These are phyloP conservation scores for Rutstroemia sydowiana DNA, from an alignment of 2,329 filamentous ascomycete species.

Conservation along the genomic window DNA sequence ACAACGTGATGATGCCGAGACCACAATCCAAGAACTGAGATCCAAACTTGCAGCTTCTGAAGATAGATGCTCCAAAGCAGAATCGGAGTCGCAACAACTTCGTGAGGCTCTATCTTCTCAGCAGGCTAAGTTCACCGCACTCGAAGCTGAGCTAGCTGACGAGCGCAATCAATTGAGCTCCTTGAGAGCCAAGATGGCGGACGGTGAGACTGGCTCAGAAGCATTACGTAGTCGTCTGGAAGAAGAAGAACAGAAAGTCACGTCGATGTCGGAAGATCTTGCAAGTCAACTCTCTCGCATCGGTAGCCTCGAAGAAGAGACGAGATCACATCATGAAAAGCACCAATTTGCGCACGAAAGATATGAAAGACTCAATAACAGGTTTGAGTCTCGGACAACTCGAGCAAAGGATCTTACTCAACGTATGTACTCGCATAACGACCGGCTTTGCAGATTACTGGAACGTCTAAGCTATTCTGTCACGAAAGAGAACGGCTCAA, in stretches of 20 bases:
- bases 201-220: slow-evolving; percentile 79
- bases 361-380: slow-evolving; percentile 43
- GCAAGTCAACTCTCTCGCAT: slow-evolving; percentile 69
- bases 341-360: slow-evolving; percentile 46
- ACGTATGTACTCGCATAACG: slow-evolving; percentile 74
- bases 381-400: slow-evolving; percentile 62
- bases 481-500: slow-evolving; percentile 61
- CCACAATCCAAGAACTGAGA: slow-evolving; percentile 47
- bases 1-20: slow-evolving; percentile 54
- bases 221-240: slow-evolving; percentile 66
- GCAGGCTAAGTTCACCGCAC: slow-evolving; percentile 44
- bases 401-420: slow-evolving; percentile 80
- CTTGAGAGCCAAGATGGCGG: slow-evolving; percentile 65
- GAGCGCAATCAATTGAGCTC: slow-evolving; percentile 62
- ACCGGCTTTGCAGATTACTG: slow-evolving; percentile 73
- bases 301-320: slow-evolving; percentile 68
- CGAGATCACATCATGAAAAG: slow-evolving; percentile 61
- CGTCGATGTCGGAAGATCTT: slow-evolving; percentile 60
- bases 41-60: slow-evolving; percentile 48
- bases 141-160: slow-evolving; percentile 52
- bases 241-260: slow-evolving; percentile 67
- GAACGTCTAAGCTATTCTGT: slow-evolving; percentile 83
- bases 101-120: slow-evolving; percentile 47
- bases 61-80: slow-evolving; percentile 44
- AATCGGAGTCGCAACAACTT: slow-evolving; percentile 44